phyloP scores from a whole-genome alignment of 202 grass and related monocot genomes.

The Bolboschoenoplectus hybrid region DNA sequence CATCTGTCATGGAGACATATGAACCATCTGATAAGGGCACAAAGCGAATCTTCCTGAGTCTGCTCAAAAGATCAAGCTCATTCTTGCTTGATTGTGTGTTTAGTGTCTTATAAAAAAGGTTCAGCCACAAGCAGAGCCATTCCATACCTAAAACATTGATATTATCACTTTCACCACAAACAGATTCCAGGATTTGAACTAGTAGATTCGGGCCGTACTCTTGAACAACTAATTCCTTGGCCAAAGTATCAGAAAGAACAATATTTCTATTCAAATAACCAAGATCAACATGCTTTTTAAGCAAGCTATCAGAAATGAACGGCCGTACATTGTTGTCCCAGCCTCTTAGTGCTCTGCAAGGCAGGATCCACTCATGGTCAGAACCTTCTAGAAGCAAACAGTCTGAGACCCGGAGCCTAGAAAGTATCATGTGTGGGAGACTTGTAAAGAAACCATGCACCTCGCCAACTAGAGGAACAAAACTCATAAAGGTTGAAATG shows the following conservation, averaged over 20 bases:
- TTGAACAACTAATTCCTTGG: conserved; percentile 40
- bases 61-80: conserved; percentile 29
- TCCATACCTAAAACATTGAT: conserved; percentile 35
- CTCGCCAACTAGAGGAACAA: conserved; percentile 42
- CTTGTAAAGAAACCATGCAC: conserved; percentile 39
- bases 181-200: conserved; percentile 40
- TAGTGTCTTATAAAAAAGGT: conserved; percentile 31
- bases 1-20: conserved; percentile 38
- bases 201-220: conserved; percentile 31
- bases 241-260: conserved; percentile 37
- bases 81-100: background rate
- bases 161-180: conserved; percentile 28
- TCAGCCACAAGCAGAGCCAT: conserved; percentile 38
- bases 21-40: conserved; percentile 40
- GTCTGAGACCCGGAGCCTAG: conserved; percentile 25
- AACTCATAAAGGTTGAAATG: conserved; percentile 40
- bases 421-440: conserved; percentile 40
- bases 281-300: conserved; percentile 29
- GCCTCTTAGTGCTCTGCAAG: conserved; percentile 38
- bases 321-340: conserved; percentile 33
- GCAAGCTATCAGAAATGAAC: conserved; percentile 39
- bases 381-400: conserved; percentile 44
- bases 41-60: conserved; percentile 38
- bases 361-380: conserved; percentile 17
- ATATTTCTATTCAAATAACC: conserved; percentile 42